A percentile compares a stretch with the other conserved stretches of the same genome.
Evolutionary conservation across 2,329 filamentous ascomycete species (phyloP).

Genomic region (Epichloe hybrida): DNA sequence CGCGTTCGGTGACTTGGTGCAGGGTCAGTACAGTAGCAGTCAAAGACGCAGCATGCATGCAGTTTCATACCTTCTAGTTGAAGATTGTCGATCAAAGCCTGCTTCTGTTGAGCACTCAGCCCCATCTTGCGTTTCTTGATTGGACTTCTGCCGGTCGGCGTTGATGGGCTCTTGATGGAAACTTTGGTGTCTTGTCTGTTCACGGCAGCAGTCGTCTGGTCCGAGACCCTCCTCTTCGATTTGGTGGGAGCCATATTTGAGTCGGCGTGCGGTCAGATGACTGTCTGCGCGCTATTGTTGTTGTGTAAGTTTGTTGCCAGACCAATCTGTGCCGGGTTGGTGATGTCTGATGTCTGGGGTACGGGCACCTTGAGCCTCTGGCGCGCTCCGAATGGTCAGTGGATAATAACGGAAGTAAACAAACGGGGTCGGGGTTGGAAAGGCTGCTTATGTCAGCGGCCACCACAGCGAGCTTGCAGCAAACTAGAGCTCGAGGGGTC

Average conservation of each 20-base stretch:
- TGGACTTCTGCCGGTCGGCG: constrained; percentile 39
- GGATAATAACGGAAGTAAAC: constrained; percentile 23
- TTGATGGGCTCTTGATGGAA: constrained; percentile 20
- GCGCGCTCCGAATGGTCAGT: constrained; percentile 10
- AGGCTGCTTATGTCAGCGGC: constrained; percentile 7
- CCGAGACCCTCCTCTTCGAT: constrained; percentile 21
- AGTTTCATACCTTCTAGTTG: constrained; percentile 64
- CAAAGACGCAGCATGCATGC: background rate
- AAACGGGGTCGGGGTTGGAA: constrained; percentile 7
- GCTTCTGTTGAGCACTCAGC: constrained; percentile 62
- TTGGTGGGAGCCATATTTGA: constrained; percentile 33
- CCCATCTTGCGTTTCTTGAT: constrained; percentile 47
- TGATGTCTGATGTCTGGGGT: background rate
- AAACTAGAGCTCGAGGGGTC: background rate
- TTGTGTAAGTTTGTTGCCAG: background rate
- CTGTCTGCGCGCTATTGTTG: background rate
- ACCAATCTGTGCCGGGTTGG: background rate
- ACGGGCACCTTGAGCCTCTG: background rate
- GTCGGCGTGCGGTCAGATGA: constrained; percentile 8
- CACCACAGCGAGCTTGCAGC: background rate
- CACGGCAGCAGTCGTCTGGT: constrained; percentile 8
- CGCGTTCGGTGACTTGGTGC: constrained; percentile 65
- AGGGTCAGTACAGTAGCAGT: background rate
- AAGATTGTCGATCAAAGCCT: constrained; percentile 76
- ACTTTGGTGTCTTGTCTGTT: constrained; percentile 11